phyloP scores from a whole-genome alignment of 352 stramenopile genomes.

The Salisapilia sapeloensis region DNA sequence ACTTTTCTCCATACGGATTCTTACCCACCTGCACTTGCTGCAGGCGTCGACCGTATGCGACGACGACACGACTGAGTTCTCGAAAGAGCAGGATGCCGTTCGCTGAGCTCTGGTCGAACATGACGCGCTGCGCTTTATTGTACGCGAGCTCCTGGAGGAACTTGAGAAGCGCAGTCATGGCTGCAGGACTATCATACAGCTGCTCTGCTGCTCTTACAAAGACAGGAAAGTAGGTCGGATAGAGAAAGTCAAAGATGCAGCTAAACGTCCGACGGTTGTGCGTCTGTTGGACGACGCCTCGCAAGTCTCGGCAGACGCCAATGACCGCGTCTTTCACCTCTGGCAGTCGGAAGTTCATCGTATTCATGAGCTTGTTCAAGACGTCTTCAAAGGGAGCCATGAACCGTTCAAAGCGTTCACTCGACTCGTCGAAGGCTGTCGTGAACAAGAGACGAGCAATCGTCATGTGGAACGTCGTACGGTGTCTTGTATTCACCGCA shows the following conservation, averaged over 20 bases:
- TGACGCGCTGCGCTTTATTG: conserved; percentile 94
- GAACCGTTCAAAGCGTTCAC: conserved; percentile 92
- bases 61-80: conserved; percentile 90
- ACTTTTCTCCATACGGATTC: conserved; percentile 92
- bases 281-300: conserved; percentile 90
- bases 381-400: conserved; percentile 87
- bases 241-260: conserved; percentile 96
- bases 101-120: conserved; percentile 95
- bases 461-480: conserved; percentile 96
- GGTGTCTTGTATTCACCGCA: conserved; percentile 86
- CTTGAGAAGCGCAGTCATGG: conserved; percentile 94
- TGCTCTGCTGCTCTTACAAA: conserved; percentile 89
- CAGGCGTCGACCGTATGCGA: conserved; percentile 88
- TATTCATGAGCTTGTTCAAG: conserved; percentile 66
- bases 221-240: conserved; percentile 91
- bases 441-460: conserved; percentile 93
- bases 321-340: conserved; percentile 85
- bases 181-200: conserved; percentile 86
- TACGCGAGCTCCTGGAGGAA: conserved; percentile 92
- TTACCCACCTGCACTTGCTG: conserved; percentile 61
- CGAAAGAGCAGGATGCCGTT: conserved; percentile 98
- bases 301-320: conserved; percentile 92
- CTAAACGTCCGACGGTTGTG: conserved; percentile 94
- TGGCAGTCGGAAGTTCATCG: conserved; percentile 45
- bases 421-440: conserved; percentile 86